Percentiles rank a stretch among this genome's conserved stretches.
These are phyloP conservation scores for Cyclotella kingstonii DNA, from an alignment of 108 stramenopile species.

Conservation along the genomic window DNA sequence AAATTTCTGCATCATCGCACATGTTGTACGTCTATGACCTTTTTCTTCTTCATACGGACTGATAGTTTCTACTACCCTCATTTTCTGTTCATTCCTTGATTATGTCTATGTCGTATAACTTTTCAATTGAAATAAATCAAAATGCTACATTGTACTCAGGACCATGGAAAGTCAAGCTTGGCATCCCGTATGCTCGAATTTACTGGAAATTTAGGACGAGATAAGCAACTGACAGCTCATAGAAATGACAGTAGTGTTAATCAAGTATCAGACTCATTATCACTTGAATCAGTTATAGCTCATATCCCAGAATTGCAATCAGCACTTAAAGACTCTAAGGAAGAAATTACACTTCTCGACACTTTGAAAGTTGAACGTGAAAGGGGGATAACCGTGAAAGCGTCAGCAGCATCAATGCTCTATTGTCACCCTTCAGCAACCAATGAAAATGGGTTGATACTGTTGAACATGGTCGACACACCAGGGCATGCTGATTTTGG, in stretches of 20 bases:
- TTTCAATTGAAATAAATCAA: not conserved
- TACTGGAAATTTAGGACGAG: slow-evolving; percentile 78
- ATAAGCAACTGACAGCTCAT: slow-evolving; percentile 59
- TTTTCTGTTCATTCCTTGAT: no score
- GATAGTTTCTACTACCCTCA: no score
- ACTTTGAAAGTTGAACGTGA: slow-evolving; percentile 93
- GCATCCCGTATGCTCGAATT: slow-evolving; percentile 82
- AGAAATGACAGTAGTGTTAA: slow-evolving; percentile 11
- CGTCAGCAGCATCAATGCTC: slow-evolving; percentile 95
- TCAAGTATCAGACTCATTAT: not conserved
- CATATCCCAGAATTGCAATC: not conserved
- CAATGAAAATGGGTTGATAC: slow-evolving; percentile 59
- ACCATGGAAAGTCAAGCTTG: slow-evolving; percentile 92
- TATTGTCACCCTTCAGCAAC: slow-evolving; percentile 80
- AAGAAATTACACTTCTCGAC: slow-evolving; percentile 93
- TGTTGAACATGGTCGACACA: slow-evolving; percentile 95
- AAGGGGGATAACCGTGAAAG: slow-evolving; percentile 97
- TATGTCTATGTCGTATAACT: not conserved
- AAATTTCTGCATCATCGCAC: slow-evolving; percentile 87
- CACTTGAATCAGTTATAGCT: slow-evolving; percentile 2
- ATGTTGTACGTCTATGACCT: slow-evolving; percentile 43
- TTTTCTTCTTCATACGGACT: not conserved
- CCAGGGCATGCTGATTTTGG: slow-evolving; percentile 98
- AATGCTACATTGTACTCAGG: slow-evolving; percentile 25
- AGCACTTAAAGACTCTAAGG: slow-evolving; percentile 41